Conservation (phyloP, 2,329 filamentous ascomycete genomes). For the Arthrobotrys entomopaga region DNA sequence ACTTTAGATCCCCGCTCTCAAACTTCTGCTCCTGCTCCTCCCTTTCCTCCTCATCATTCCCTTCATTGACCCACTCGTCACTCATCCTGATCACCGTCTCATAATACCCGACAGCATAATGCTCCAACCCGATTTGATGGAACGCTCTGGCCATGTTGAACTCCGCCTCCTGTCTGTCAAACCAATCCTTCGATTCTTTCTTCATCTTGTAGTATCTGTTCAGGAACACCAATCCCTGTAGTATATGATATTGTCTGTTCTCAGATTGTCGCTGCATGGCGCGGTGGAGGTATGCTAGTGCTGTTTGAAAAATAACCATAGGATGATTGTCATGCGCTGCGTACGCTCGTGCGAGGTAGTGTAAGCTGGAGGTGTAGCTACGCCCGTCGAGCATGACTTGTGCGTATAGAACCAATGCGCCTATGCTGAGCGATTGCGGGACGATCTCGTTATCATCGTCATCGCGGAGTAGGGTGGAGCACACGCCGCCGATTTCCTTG, state of each 20-base stretch:
- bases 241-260: slow-evolving; percentile 86
- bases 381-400: slow-evolving; percentile 87
- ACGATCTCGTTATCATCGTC: slow-evolving; percentile 62
- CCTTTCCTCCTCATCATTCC: slow-evolving; percentile 58
- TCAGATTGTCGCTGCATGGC: slow-evolving; percentile 88
- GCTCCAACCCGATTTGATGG: slow-evolving; percentile 75
- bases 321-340: slow-evolving; percentile 80
- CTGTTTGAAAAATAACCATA: slow-evolving; percentile 82
- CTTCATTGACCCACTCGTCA: slow-evolving; percentile 60
- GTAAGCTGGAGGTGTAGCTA: slow-evolving; percentile 73
- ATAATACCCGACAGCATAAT: slow-evolving; percentile 79
- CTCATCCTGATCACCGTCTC: slow-evolving; percentile 68
- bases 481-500: slow-evolving; percentile 63
- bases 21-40: slow-evolving; percentile 63
- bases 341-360: slow-evolving; percentile 84
- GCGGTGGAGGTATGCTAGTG: slow-evolving; percentile 85
- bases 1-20: slow-evolving; percentile 67
- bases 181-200: slow-evolving; percentile 57
- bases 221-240: slow-evolving; percentile 85
- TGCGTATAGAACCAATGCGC: slow-evolving; percentile 86
- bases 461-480: slow-evolving; percentile 58
- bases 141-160: slow-evolving; percentile 82
- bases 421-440: slow-evolving; percentile 74
- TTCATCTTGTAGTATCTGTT: slow-evolving; percentile 76
- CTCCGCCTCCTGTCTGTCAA: slow-evolving; percentile 76